phyloP scores from a whole-genome alignment of 2,329 filamentous ascomycete genomes.

The Zymoseptoria ardabiliae region DNA sequence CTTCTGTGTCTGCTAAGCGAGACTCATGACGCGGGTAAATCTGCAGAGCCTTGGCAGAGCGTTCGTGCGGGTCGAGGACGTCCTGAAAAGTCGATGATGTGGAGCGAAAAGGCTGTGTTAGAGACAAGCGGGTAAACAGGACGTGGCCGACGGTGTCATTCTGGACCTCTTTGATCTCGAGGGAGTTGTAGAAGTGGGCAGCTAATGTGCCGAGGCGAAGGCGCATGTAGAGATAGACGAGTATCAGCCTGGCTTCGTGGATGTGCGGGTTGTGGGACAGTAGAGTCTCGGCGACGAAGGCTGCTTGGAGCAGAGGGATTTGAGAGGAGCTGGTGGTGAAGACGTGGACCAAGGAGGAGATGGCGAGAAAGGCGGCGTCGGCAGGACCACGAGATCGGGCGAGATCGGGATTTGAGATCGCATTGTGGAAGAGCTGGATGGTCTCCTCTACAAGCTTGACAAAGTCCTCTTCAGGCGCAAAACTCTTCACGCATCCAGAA shows the following conservation, averaged over 20 bases:
- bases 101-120: slow-evolving; percentile 23
- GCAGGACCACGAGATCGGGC: slow-evolving; percentile 17
- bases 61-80: slow-evolving; percentile 24
- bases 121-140: slow-evolving; percentile 27
- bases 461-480: slow-evolving; percentile 11
- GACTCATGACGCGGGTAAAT: slow-evolving; percentile 28
- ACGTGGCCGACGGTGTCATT: slow-evolving; percentile 31
- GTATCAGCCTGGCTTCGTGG: slow-evolving; percentile 29
- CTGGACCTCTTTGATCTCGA: slow-evolving; percentile 32
- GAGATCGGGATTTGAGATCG: slow-evolving; percentile 10
- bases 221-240: slow-evolving; percentile 30
- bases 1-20: slow-evolving; percentile 27
- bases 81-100: slow-evolving; percentile 15
- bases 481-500: slow-evolving; percentile 8
- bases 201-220: slow-evolving; percentile 28
- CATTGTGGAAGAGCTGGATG: slow-evolving; percentile 21
- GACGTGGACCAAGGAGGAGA: slow-evolving; percentile 26
- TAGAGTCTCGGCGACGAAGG: slow-evolving; percentile 24
- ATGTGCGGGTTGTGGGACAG: slow-evolving; percentile 22
- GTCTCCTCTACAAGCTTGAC: slow-evolving; percentile 19
- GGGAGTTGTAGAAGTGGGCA: slow-evolving; percentile 24
- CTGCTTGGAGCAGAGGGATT: slow-evolving; percentile 24
- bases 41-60: slow-evolving; percentile 21
- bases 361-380: slow-evolving; percentile 27
- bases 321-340: slow-evolving; percentile 15